Conservation (phyloP, 768 basidiomycete species). For the Podaxis sp. region DNA sequence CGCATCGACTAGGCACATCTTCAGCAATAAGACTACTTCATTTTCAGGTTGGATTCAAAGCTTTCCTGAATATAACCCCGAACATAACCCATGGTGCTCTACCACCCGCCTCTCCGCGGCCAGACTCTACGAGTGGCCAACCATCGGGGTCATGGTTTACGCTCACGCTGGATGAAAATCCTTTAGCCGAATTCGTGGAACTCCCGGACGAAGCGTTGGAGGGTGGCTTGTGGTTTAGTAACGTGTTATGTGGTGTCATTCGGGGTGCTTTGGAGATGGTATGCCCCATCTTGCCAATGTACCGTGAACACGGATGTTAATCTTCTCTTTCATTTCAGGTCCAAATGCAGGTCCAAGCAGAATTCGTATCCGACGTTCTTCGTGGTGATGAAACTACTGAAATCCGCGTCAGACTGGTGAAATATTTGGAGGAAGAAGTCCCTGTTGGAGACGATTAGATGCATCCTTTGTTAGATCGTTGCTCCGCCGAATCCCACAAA, state of each 20-base stretch:
- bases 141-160: constrained; percentile 67
- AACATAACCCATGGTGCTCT: constrained; percentile 67
- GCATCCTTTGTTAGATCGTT: too few relatives aligned
- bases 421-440: constrained; percentile 95
- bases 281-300: constrained; percentile 23
- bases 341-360: constrained; percentile 91
- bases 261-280: constrained; percentile 97
- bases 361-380: constrained; percentile 87
- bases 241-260: constrained; percentile 92
- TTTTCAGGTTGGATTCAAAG: constrained; percentile 91
- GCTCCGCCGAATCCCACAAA: not conserved
- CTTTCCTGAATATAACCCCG: constrained; percentile 92
- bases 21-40: not conserved
- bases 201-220: constrained; percentile 91
- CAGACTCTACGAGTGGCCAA: constrained; percentile 44
- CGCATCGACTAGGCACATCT: not conserved
- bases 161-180: constrained; percentile 92
- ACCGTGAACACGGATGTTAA: constrained; percentile 11
- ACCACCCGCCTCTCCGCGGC: constrained; percentile 41
- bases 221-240: constrained; percentile 95
- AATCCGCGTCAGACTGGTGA: constrained; percentile 85
- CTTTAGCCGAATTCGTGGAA: constrained; percentile 95
- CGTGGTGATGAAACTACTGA: constrained; percentile 95
- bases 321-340: constrained; percentile 51
- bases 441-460: constrained; percentile 86